Percentiles rank a stretch among this genome's conserved stretches.
Conservation (phyloP, 768 basidiomycete genomes). For the Suillus weaverae region DNA sequence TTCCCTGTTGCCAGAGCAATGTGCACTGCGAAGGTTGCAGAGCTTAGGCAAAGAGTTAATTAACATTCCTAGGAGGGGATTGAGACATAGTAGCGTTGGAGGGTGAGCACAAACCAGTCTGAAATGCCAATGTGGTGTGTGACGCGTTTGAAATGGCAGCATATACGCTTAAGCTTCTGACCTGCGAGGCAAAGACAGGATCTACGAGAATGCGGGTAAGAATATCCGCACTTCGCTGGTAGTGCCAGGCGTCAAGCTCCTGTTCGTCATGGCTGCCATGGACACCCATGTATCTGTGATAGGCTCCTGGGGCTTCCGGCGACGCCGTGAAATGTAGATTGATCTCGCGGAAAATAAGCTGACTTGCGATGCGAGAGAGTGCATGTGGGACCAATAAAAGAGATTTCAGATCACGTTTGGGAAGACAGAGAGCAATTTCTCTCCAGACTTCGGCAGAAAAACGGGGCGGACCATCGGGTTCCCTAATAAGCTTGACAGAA, state of each 20-base stretch:
- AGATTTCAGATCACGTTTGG: conserved; percentile 63
- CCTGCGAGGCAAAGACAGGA: conserved; percentile 53
- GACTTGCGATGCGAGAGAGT: conserved; percentile 67
- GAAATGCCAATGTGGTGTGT: conserved; percentile 57
- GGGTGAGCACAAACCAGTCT: conserved; percentile 47
- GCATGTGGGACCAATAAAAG: conserved; percentile 64
- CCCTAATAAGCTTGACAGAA: conserved; percentile 27
- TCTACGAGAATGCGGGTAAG: conserved; percentile 67
- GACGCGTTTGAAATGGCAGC: conserved; percentile 49
- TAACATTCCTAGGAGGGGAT: conserved; percentile 52
- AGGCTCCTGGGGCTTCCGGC: conserved; percentile 24
- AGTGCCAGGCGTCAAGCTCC: conserved; percentile 45
- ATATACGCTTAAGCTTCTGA: conserved; percentile 59
- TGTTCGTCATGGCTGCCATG: conserved; percentile 18
- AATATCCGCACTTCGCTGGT: conserved; percentile 69
- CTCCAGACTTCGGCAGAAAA: conserved; percentile 71
- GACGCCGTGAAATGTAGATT: conserved; percentile 58
- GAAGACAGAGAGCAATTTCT: conserved; percentile 62
- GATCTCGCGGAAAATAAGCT: conserved; percentile 58
- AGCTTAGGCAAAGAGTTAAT: conserved; percentile 68
- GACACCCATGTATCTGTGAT: neutral
- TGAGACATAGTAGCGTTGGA: neutral
- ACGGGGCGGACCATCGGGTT: conserved; percentile 43
- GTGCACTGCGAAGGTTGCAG: conserved; percentile 56
- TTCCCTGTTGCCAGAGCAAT: conserved; percentile 57